These are phyloP conservation scores for Aspergillus eucalypticola DNA, from an alignment of 2,329 filamentous ascomycete genomes.

Conservation along the genomic window DNA sequence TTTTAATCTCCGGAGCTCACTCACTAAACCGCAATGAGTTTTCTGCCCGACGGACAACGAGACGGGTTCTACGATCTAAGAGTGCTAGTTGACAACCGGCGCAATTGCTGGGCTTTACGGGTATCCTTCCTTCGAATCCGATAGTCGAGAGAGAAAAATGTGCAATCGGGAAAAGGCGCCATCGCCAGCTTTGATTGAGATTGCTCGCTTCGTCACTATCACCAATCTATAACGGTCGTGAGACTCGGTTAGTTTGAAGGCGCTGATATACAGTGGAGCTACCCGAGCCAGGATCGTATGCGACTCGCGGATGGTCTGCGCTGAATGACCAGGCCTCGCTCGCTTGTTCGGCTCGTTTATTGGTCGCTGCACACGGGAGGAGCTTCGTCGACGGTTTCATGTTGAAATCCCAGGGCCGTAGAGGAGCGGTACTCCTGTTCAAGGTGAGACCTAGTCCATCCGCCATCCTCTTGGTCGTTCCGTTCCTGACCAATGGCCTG, in stretches of 20 bases:
- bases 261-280: background rate
- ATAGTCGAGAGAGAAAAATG: background rate
- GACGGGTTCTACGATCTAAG: background rate
- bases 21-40: background rate
- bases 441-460: constrained; percentile 26
- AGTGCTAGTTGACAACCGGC: background rate
- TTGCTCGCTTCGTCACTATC: background rate
- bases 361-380: constrained; percentile 15
- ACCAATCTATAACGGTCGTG: background rate
- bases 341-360: background rate
- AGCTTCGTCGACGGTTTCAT: constrained; percentile 21
- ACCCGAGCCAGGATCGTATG: background rate
- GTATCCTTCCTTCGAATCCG: background rate
- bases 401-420: constrained; percentile 18
- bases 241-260: background rate
- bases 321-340: background rate
- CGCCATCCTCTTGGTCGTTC: constrained; percentile 13
- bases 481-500: constrained; percentile 15
- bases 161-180: background rate
- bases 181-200: background rate
- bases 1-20: background rate
- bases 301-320: constrained; percentile 3
- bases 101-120: background rate
- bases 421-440: constrained; percentile 14
- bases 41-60: background rate